Evolutionary conservation across 768 basidiomycete species (phyloP), one percentile per base, ranked within the genome.

Genomic region (Amanita exitialis): DNA sequence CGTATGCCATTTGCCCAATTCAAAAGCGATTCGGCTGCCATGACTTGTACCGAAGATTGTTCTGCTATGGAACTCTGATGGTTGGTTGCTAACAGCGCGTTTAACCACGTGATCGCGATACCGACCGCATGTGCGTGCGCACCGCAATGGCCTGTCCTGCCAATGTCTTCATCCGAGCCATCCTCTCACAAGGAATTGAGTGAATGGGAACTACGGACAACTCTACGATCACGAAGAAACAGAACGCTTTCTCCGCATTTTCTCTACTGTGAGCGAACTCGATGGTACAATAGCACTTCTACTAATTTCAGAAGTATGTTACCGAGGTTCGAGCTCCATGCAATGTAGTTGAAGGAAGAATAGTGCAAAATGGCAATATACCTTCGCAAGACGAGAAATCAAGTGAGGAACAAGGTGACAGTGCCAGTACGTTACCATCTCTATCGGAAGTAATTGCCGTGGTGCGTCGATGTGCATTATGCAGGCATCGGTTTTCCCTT

Each of bases 1-100:
- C 84, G 76, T 45, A 90, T 76, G 20, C 75, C 69, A 53, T 83
- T 74, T 51, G 78, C 77, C 89, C 89, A 91, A 62, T 72, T 69
- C 25, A 80, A 59, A 15, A 89, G 76, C n/a, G 83, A 82, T 12
- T 66, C 55, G 45, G 74, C 67, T 21, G 69, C 63, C 74, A 75
- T 74, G 51, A 54, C 59, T 52, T 53, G 39, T 39, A 39, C 54
- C 8, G 18, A 38, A 37, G 6, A 18, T 28, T n/a, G n/a, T 44
- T 21, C 28, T 25, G n/a, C 18, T 37, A 18, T 41, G 12, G 42
- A 18, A 27, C n/a, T n/a, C n/a, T n/a, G 25, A 37, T 23, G 30
- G 41, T 46, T 28, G 51, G 36, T 41, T 54, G 23, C 20, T 37
- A 23, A 38, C 16, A 12, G 10, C 52, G 57, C 53, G 56, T 28